Evolutionary conservation across 108 stramenopile genomes (phyloP), one percentile per base, ranked within the genome.

Genomic region (Discostella stelligeroides): DNA sequence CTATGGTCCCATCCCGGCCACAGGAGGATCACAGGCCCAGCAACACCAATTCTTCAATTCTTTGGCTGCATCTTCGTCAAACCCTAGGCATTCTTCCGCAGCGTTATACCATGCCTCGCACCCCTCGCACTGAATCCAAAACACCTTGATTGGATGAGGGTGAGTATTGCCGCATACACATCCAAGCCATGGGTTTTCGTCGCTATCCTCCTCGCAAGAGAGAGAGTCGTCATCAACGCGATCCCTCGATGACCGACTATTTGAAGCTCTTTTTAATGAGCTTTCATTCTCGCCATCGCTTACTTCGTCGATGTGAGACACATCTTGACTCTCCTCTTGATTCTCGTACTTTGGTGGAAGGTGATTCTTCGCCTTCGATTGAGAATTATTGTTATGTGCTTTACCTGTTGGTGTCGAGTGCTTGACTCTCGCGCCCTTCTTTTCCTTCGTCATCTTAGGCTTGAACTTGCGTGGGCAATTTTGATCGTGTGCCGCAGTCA

Each of bases 41-140:
- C 80, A 81, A 39, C 21, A 34, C 80, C 80, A 81, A 11, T 70
- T 63, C 14, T 56, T 43, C 63, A 80, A 34, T 55, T 20, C 60
- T 46, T 85, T 60, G 1, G 91, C 91, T 37, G 65, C 66, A 34
- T 83, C 39, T 51, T 70, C 49, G 43, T 53, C 30, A 53, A 92
- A 89, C 2, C 91, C 91, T 43, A 89, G 81, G 48, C 91, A 92
- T 47, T 73, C 62, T 28, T 40, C 50, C 0, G 84, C 66, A 20
- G 82, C 85, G 63, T 89, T 84, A 65, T 84, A 84, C 91, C 91
- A 92, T 34, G 91, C 60, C 17, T 80, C 79, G 63, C 91, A 92
- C 9, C 29, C 60, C 42, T 88, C 88, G 61, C 91, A 92, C 68
- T 88, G 91, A 5, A 92, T 63, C 91, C 91, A 92, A 77, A 88